These are phyloP conservation scores for Striga asiatica DNA, from an alignment of 257 asterid species.

Conservation along the genomic window DNA sequence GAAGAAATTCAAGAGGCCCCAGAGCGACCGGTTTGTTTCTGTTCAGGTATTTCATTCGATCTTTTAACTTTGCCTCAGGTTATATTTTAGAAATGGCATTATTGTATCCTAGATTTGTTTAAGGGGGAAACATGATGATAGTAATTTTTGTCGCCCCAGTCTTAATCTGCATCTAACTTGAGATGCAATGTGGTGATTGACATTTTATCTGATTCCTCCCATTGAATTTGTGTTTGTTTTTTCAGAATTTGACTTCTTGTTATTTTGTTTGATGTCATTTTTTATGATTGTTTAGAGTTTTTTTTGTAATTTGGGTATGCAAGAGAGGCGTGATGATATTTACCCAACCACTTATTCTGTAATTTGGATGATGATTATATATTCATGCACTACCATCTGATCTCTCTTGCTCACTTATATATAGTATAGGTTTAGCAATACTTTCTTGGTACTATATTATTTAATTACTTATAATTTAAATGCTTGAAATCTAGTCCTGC, in stretches of 20 bases:
- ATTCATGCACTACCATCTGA: constrained; percentile 92
- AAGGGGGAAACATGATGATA: background rate
- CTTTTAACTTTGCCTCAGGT: background rate
- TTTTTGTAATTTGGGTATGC: constrained; percentile 1
- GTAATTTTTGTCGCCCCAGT: background rate
- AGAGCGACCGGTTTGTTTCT: constrained; percentile 36
- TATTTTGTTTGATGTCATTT: background rate
- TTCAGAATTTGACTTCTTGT: background rate
- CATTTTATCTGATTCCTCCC: constrained; percentile 27
- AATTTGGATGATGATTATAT: constrained; percentile 43
- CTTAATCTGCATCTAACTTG: constrained; percentile 27
- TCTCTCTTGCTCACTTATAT: constrained; percentile 25
- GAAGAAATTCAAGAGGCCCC: constrained; percentile 43
- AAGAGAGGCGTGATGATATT: constrained; percentile 36
- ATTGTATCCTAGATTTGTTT: no score
- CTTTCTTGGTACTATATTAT: background rate
- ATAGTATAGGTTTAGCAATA: background rate
- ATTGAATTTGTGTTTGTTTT: background rate
- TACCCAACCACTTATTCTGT: constrained; percentile 49
- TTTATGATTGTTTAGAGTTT: background rate
- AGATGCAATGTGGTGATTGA: constrained; percentile 41
- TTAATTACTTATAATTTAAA: no score
- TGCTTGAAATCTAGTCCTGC: constrained; percentile 10
- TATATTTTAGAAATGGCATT: no score
- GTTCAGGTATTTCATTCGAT: constrained; percentile 27